phyloP scores from a whole-genome alignment of 768 basidiomycete genomes.

The Dacryopinax primogenitus region DNA sequence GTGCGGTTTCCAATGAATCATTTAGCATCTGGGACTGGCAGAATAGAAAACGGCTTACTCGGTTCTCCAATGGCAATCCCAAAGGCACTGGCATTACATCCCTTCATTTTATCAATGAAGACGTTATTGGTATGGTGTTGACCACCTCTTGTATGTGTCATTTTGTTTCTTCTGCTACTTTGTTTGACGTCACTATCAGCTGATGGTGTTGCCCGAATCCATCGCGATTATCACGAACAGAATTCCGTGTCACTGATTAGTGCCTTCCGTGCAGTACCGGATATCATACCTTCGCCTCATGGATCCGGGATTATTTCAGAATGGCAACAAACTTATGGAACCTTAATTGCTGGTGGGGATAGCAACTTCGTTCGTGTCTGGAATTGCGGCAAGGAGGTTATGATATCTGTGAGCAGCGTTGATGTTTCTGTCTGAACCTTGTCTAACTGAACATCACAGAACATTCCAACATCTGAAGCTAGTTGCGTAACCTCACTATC shows the following conservation, averaged over 20 bases:
- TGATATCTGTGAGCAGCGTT: constrained; percentile 17
- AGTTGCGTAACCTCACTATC: constrained; percentile 78
- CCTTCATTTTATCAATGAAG: constrained; percentile 87
- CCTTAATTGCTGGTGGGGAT: constrained; percentile 82
- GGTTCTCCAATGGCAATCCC: constrained; percentile 83
- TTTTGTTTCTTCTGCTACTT: background rate
- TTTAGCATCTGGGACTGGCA: constrained; percentile 92
- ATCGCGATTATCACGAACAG: constrained; percentile 70
- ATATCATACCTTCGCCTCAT: constrained; percentile 53
- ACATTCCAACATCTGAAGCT: constrained; percentile 77
- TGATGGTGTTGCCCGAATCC: constrained; percentile 84
- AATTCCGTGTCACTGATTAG: constrained; percentile 82
- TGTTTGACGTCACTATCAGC: constrained; percentile 35
- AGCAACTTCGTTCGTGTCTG: constrained; percentile 78
- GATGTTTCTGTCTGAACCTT: background rate
- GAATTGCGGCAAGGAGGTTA: constrained; percentile 83
- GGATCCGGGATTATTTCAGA: constrained; percentile 78
- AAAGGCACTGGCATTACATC: constrained; percentile 73
- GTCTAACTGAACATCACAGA: constrained; percentile 35
- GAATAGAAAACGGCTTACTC: constrained; percentile 56
- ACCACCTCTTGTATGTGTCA: constrained; percentile 66
- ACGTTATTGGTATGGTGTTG: constrained; percentile 79
- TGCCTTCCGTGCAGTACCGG: constrained; percentile 78
- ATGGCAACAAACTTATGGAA: constrained; percentile 84
- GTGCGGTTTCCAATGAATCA: background rate